Percentiles rank a stretch among this genome's conserved stretches.
These are phyloP conservation scores for Auriculariales sp. DNA, from an alignment of 768 basidiomycete genomes.

Conservation along the genomic window DNA sequence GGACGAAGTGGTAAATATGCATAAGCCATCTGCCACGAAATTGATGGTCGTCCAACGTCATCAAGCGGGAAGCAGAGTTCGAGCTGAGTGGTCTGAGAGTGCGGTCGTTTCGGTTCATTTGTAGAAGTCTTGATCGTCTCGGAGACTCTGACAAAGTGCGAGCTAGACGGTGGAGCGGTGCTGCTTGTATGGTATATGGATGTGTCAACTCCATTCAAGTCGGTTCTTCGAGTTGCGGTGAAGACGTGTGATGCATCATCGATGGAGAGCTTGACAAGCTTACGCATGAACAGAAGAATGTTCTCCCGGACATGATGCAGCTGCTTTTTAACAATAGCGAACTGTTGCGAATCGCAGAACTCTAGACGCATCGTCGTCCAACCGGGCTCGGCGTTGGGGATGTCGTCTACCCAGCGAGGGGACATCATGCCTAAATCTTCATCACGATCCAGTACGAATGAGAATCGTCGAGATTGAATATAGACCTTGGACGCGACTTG, in stretches of 20 bases:
- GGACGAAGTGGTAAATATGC: slow-evolving; percentile 13
- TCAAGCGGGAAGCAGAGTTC: slow-evolving; percentile 13
- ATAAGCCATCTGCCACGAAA: slow-evolving; percentile 9
- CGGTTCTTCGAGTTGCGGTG: no score
- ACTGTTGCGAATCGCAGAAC: slow-evolving; percentile 6
- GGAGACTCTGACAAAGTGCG: no score
- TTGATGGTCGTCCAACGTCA: slow-evolving; percentile 5
- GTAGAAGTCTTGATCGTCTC: slow-evolving; percentile 5
- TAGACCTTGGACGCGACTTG: slow-evolving; percentile 13
- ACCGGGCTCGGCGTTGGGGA: slow-evolving; percentile 1
- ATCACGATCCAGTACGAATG: slow-evolving; percentile 11
- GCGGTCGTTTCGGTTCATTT: slow-evolving; percentile 9
- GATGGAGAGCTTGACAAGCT: slow-evolving; percentile 9
- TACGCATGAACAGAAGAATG: slow-evolving; percentile 14
- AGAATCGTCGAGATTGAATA: slow-evolving; percentile 11
- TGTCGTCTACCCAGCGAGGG: slow-evolving; percentile 5
- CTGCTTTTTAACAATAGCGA: slow-evolving; percentile 4
- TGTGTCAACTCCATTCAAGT: no score
- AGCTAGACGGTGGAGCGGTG: no score
- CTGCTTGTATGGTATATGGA: no score
- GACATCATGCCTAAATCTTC: slow-evolving; percentile 14
- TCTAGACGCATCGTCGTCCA: slow-evolving; percentile 14
- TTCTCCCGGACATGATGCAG: slow-evolving; percentile 9
- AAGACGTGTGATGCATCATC: neutral
- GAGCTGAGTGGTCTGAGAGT: slow-evolving; percentile 10